Base-by-base conservation (phyloP, 2,329 filamentous ascomycete species). In the Chalara sp. region DNA sequence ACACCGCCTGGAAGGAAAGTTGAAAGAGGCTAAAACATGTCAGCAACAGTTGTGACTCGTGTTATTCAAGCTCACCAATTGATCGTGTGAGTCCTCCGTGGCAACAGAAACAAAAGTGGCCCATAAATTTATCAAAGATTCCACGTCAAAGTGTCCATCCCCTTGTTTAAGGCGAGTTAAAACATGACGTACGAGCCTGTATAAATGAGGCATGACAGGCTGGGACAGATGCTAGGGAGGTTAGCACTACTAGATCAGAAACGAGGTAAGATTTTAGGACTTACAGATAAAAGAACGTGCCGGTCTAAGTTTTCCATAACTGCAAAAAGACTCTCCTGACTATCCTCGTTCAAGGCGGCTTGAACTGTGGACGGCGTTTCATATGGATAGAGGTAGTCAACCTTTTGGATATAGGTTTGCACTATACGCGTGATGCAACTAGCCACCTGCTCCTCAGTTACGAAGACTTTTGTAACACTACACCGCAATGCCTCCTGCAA, bases 11-110 rank as follows among this genome's bases (percentile, higher is more conserved):
- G 6, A 11, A 56, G 28, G 41, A 60, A 50, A 31, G 51, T 43
- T 12, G 44, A 13, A 12, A 56, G 51, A 29, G 45, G 39, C 65
- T 71, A 54, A 52, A 29, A 67, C 65, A 46, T 63, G 43, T 78
- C 65, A 48, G 74, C 69, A 45, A 67, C 39, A 70, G 69, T 32
- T 76, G 66, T 32, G 12, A 80, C 71, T 6, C 71, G 63, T 32
- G 69, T 67, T 21, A 32, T 32, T 31, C 11, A 6, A 35, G n/a
- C 21, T 10, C 7, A 11, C 10, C 29, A 32, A 33, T 52, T 47
- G 54, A 63, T 59, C 49, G 58, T 49, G 5, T 21, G 50, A 55
- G 12, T 56, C 55, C 52, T 57, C 56, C 10, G 55, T 58, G 6
- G 63, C 32, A 21, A 58, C 50, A 5, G 49, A 53, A 5, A 56